Conservation (phyloP, 1,139 yeast genomes). For the Zygosaccharomyces pseudobailii region DNA sequence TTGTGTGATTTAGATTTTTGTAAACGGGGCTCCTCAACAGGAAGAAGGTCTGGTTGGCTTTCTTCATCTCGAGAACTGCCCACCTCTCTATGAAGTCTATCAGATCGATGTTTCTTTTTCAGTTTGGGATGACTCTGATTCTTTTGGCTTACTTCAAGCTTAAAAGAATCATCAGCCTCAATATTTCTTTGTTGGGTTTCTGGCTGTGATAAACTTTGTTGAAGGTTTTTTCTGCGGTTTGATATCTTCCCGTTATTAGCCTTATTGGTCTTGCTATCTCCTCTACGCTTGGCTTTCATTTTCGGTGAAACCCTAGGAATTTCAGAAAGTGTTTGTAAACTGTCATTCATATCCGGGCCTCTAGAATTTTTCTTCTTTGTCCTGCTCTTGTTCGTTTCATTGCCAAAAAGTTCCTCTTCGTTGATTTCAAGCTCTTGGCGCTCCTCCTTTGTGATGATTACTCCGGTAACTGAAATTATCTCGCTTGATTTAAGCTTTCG, state of each 20-base stretch:
- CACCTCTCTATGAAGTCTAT: no score
- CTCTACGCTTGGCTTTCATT: neutral
- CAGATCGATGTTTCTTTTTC: neutral
- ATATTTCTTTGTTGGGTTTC: neutral
- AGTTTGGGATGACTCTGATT: neutral
- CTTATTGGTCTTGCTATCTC: neutral
- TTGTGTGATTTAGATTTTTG: neutral
- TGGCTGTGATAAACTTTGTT: neutral
- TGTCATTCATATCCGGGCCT: neutral
- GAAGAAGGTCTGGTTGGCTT: neutral
- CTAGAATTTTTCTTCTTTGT: neutral
- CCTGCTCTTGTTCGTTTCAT: neutral
- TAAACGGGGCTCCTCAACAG: neutral
- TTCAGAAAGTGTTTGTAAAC: neutral
- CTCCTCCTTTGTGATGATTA: neutral
- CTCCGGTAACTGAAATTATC: no score
- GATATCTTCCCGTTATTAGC: neutral
- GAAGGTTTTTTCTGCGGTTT: neutral
- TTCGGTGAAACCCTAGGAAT: no score
- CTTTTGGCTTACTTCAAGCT: neutral
- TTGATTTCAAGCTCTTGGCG: neutral
- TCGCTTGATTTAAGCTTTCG: neutral
- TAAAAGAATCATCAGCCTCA: neutral
- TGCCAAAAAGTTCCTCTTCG: conserved; percentile 1
- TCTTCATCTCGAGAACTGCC: neutral